A percentile compares a stretch with the other conserved stretches of the same genome.
phyloP scores from a whole-genome alignment of 257 asterid genomes.

The Solanum piurae region DNA sequence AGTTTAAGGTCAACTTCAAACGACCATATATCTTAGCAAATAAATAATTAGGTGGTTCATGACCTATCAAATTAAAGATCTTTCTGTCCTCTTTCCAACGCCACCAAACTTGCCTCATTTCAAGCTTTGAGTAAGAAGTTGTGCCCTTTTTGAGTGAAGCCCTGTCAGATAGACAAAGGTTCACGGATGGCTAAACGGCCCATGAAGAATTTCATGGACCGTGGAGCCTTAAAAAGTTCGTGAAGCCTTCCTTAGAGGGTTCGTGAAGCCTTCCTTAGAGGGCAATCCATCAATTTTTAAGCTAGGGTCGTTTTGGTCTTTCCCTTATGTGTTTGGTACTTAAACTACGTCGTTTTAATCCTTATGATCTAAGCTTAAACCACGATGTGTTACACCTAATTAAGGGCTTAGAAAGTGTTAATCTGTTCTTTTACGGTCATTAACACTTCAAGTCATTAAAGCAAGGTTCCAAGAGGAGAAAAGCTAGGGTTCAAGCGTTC shows the following conservation, averaged over 20 bases:
- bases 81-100: neutral
- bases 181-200: neutral
- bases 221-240: neutral
- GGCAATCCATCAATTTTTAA: too few relatives aligned
- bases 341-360: too few relatives aligned
- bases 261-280: too few relatives aligned
- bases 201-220: neutral
- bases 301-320: neutral
- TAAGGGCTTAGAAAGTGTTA: neutral
- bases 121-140: neutral
- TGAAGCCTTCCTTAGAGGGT: neutral
- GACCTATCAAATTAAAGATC: neutral
- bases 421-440: neutral
- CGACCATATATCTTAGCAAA: too few relatives aligned
- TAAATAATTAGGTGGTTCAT: too few relatives aligned
- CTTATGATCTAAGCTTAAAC: too few relatives aligned
- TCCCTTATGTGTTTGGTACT: neutral
- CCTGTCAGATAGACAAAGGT: neutral
- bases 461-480: neutral
- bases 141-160: neutral
- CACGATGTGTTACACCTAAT: neutral
- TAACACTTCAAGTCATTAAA: neutral
- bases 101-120: neutral
- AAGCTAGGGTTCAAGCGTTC: neutral
- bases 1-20: neutral